Base-by-base conservation (phyloP, 495 filamentous ascomycete genomes). In the Aspergillus incahuasiensis region DNA sequence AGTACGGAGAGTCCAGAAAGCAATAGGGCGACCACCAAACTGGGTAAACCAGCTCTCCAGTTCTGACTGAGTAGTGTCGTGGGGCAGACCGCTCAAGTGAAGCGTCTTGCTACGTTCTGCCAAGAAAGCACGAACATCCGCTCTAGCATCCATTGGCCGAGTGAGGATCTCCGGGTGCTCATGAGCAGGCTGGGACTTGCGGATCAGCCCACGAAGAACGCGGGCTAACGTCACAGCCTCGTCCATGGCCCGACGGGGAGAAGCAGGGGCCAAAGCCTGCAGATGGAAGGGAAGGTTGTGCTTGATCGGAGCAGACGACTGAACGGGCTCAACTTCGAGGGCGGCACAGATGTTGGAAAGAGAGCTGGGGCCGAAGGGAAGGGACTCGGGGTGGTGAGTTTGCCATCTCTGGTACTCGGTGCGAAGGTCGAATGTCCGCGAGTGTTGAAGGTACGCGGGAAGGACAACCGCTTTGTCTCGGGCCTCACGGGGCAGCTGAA, bases 31-130 rank as follows among this genome's bases (percentile, higher is more conserved):
- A 41, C 94, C 94, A 53, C 94, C 92, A 64, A 95, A 98, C 68
- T 98, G 94, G 21, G 94, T 98, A 70, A 97, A 98, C 94, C 94
- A 98, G 70, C 90, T 96, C 75, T 97, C 94, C 32, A 98, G 78
- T 72, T 97, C 94, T 15, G 91, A 96, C 74, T 98, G 94, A 2
- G 94, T 98, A 22, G 94, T 98, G 65, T 98, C 94, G 67, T 98
- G 94, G 39, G 94, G 94, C 46, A 98, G 80, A 35, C 94, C 94
- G 61, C 89, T 95, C 83, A 98, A 90, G 72, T 98, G 94, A 57
- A 98, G 82, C 13, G 97, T 91, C 77, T 98, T 98, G 78, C 91
- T 96, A 48, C 92, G 84, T 70, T 98, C 94, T 3, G 87, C 84
- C 44, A 98, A 73, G 74, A 98, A 98, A 38, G 94, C 92, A 53